Evolutionary conservation across 2,329 filamentous ascomycete genomes (phyloP).

Genomic region (Scytalidium lignicola): DNA sequence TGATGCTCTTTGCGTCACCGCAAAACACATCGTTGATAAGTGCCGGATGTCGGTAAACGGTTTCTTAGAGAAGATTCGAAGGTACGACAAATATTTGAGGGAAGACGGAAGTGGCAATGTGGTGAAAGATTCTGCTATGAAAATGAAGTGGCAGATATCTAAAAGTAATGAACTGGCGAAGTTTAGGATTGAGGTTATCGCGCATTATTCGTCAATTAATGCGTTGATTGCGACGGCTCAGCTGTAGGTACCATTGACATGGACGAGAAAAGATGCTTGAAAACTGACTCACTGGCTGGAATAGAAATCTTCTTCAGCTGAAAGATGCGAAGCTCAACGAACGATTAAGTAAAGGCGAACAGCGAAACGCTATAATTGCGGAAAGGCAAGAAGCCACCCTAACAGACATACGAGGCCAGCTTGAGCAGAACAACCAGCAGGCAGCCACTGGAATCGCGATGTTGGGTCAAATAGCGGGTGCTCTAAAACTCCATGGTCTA

Average conservation of each 20-base stretch:
- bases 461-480: too few species aligned
- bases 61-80: slow-evolving; percentile 9
- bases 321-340: too few species aligned
- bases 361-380: too few species aligned
- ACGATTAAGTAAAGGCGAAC: too few species aligned
- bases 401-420: too few species aligned
- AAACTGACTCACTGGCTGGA: too few species aligned
- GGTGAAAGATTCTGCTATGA: slow-evolving; percentile 7
- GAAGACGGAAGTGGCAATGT: slow-evolving; percentile 14
- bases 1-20: slow-evolving; percentile 8
- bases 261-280: too few species aligned
- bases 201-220: slow-evolving; percentile 11
- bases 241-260: too few species aligned
- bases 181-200: slow-evolving; percentile 11
- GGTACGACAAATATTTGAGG: slow-evolving; percentile 5
- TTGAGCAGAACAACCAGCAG: too few species aligned
- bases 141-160: slow-evolving; percentile 12
- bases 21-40: slow-evolving; percentile 5
- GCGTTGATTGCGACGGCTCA: slow-evolving; percentile 14
- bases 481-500: neutral
- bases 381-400: too few species aligned
- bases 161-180: slow-evolving; percentile 12
- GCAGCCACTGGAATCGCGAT: too few species aligned
- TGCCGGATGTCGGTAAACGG: slow-evolving; percentile 3
- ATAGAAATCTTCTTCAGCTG: too few species aligned